Evolutionary conservation across 2,329 filamentous ascomycete genomes (phyloP), one percentile per base, ranked within the genome.

Genomic region (Teratosphaeria destructans): DNA sequence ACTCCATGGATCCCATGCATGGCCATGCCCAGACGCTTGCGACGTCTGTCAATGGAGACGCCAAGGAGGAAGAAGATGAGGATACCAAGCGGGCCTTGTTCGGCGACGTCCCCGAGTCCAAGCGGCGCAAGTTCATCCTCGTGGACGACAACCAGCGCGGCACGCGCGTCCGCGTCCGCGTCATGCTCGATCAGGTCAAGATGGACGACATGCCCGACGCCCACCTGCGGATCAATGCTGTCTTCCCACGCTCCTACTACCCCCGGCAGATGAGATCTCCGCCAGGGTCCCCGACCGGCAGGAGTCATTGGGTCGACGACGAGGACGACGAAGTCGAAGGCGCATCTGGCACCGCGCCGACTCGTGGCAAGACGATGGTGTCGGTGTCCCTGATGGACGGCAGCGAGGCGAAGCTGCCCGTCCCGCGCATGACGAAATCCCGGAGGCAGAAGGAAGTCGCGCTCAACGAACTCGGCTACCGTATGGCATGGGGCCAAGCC

Each of bases 401-500:
- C n/a, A 79, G 77, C 37, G 87, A 92, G 62, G 81, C 81, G 23
- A 86, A 90, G 69, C 80, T 95, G 43, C 82, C 85, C 1, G 86
- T 95, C 49, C 90, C 92, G 29, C 82, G 85, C 60, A 85, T 91
- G 73, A 85, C 85, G 56, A 85, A 83, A 70, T 78, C 79, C 53
- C 83, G 85, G 65, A 84, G 90, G 56, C 83, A 81, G 56, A 94
- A 90, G 76, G 93, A 97, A 72, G 85, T 94, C n/a, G 84, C 89
- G 55, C 78, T 97, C 62, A 97, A 97, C 71, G 92, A 97, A 70
- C 78, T 97, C 54, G 93, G 91, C 2, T 95, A 95, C 73, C 85
- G 93, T 54, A 95, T 99, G 89, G 92, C 90, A 55, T 99, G 94
- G 93, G 86, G 92, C 58, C 93, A 97, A 77, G 94, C 91, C 72